Evolutionary conservation across 78 protist genomes (phyloP).

Genomic region (Thecamonas trahens): DNA sequence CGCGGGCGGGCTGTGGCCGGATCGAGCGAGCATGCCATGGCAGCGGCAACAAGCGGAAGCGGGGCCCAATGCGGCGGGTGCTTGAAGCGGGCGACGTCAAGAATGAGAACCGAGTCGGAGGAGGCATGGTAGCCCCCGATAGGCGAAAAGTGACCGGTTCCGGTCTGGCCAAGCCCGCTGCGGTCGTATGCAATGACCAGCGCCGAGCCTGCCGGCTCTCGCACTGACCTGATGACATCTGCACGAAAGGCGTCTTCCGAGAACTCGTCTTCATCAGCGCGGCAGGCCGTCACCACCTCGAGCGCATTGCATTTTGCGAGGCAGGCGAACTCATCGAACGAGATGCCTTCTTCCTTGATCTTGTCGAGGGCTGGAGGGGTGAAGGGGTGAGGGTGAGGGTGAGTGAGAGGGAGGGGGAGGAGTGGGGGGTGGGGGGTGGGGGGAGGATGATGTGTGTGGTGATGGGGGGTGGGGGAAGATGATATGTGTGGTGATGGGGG

Average conservation of each 20-base stretch:
- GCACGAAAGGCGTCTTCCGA: neutral
- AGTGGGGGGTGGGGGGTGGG: too few relatives aligned
- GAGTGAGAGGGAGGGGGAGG: too few relatives aligned
- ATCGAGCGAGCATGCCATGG: too few relatives aligned
- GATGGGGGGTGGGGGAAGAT: too few relatives aligned
- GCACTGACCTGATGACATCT: neutral
- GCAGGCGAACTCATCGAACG: constrained; percentile 58
- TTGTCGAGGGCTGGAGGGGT: neutral
- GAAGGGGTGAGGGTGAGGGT: too few relatives aligned
- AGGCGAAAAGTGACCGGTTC: constrained; percentile 72
- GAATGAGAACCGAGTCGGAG: constrained; percentile 50
- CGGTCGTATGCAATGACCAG: constrained; percentile 52
- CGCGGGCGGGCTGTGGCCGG: too few relatives aligned
- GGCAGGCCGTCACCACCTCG: neutral
- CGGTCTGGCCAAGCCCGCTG: constrained; percentile 68
- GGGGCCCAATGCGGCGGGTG: constrained; percentile 76
- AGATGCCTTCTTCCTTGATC: constrained; percentile 34
- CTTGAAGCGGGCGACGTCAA: constrained; percentile 82
- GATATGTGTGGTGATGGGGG: too few relatives aligned
- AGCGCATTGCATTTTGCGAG: constrained; percentile 64
- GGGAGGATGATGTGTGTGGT: too few relatives aligned
- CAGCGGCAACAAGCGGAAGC: too few relatives aligned
- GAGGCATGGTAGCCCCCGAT: constrained; percentile 68
- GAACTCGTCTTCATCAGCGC: neutral
- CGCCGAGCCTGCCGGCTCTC: neutral